Base-by-base conservation (phyloP, 257 asterid genomes). In the Ligustrum vulgare region DNA sequence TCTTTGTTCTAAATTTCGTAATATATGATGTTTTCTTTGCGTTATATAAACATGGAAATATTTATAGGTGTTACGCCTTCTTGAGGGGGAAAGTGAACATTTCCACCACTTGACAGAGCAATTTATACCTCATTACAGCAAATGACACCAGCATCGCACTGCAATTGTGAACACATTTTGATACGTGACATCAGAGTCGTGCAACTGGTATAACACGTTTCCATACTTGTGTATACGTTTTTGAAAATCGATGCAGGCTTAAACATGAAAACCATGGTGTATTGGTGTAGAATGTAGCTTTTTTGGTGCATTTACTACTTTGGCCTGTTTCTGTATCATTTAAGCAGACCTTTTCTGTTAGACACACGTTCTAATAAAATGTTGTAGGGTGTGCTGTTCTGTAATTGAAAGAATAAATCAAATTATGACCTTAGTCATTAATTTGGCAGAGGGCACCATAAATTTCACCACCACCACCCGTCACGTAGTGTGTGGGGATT, bases 41-140 rank as follows among this genome's bases (percentile, higher is more conserved):
- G 4, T 43, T 12, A 45, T n/a, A 36, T 25, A 12, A 18, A 45
- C n/a, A 18, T 54, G 69, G 25, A 76, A 51, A 65, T 60, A 3
- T 33, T 6, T 86, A 82, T 86, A 91, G 94, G 96, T 90, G 58
- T 56, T 90, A 81, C 89, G 88, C 10, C 88, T 90, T 80, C 91
- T 91, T 15, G 93, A 88, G 79, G 97, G 96, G 23, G 89, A 84
- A 69, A 90, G 49, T 18, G 91, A 87, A 67, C 88, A 86, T 56
- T 74, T 86, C 22, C 90, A 83, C 75, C 81, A 79, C 77, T 76
- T 88, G 69, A 82, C 89, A 0, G 94, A 91, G 80, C 93, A 88
- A 75, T 86, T 90, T 67, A 81, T 86, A 67, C 91, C 90, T 32
- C 97, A 88, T 73, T 87, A 85, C 72, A 80, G 84, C 47, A 87